Evolutionary conservation across 2,329 filamentous ascomycete species (phyloP), one percentile per base, ranked within the genome.

Genomic region (Arthrocladium fulminans): DNA sequence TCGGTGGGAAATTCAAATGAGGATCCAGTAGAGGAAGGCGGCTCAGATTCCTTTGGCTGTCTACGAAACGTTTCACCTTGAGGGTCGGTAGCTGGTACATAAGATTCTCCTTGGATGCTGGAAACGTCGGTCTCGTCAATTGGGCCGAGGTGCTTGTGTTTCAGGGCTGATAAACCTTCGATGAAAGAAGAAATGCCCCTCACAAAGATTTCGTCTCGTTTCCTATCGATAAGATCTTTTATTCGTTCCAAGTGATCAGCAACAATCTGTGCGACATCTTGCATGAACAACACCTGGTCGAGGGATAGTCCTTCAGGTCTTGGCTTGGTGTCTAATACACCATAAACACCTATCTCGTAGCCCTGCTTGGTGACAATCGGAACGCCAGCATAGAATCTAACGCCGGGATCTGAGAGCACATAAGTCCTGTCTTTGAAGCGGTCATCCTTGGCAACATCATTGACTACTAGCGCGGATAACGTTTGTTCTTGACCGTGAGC

Each of bases 231-330:
- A 46, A 65, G 73, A 52, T 67, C 71, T 53, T 72, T 70, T 38
- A 67, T 75, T 67, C 70, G 75, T 63, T 80, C 78, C 7, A 85
- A 61, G 49, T 83, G 80, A 30, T 79, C 73, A 66, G 80, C 79
- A 3, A 80, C 69, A 3, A 77, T 74, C 15, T 66, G 65, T 0
- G 73, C 68, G 63, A 83, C 69, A 34, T 79, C 77, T 37, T 73
- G 70, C 60, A 84, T 65, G 42, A 78, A 80, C 19, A 70, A 66
- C 1, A 74, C 52, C 43, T 79, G 73, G 7, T 67, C 67, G 0
- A 66, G 57, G 9, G 64, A 65, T 15, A 84, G 57, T 0, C 73
- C 74, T 35, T 73, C 57, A 35, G 60, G 48, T 4, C 77, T 73
- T 0, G 76, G 72, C n/a, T 69, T 67, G 37, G 76, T 72, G 54